These are phyloP conservation scores for Fusarium kyushuense DNA, from an alignment of 2,329 filamentous ascomycete genomes.

Conservation along the genomic window DNA sequence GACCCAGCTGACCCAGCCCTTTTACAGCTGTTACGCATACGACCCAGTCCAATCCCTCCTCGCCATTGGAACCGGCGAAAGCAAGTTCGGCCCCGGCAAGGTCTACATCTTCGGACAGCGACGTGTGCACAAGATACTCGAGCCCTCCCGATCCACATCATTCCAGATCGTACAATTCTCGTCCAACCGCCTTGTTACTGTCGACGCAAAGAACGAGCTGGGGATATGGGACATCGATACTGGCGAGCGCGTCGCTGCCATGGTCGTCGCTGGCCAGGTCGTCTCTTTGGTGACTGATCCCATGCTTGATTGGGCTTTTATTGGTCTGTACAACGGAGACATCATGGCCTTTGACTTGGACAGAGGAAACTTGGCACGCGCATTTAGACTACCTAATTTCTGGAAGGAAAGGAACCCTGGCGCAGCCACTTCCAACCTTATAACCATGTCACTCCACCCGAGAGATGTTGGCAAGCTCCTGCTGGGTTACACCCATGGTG, in stretches of 20 bases:
- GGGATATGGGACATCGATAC: slow-evolving; percentile 83
- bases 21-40: slow-evolving; percentile 80
- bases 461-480: slow-evolving; percentile 91
- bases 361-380: slow-evolving; percentile 74
- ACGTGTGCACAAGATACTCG: slow-evolving; percentile 81
- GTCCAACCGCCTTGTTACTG: slow-evolving; percentile 83
- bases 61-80: slow-evolving; percentile 90
- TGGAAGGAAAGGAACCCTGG: slow-evolving; percentile 81
- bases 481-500: slow-evolving; percentile 90
- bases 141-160: slow-evolving; percentile 77
- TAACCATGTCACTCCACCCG: slow-evolving; percentile 87
- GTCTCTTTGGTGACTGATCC: slow-evolving; percentile 84
- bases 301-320: slow-evolving; percentile 90
- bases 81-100: slow-evolving; percentile 84
- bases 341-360: slow-evolving; percentile 95
- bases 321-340: slow-evolving; percentile 86
- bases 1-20: slow-evolving; percentile 39
- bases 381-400: slow-evolving; percentile 87
- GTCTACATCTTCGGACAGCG: slow-evolving; percentile 90
- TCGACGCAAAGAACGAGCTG: slow-evolving; percentile 89
- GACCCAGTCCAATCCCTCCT: slow-evolving; percentile 94
- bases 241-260: slow-evolving; percentile 73
- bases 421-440: slow-evolving; percentile 70
- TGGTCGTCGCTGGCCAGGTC: slow-evolving; percentile 82
- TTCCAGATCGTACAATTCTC: slow-evolving; percentile 85